phyloP scores from a whole-genome alignment of 139 green algal genomes.

The Ostreobium quekettii region DNA sequence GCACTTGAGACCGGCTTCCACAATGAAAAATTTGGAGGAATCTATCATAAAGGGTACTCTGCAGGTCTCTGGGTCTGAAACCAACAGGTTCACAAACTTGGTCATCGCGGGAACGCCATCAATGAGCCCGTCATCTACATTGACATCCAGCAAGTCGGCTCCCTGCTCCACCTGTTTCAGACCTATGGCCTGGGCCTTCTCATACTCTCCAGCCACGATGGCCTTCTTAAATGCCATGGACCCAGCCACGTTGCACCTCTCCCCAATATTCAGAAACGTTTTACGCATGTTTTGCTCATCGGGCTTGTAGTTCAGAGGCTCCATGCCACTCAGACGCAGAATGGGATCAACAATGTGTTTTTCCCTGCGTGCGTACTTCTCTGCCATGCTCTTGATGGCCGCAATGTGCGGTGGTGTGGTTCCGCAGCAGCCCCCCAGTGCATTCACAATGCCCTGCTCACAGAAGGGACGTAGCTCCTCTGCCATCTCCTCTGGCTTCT shows the following conservation, averaged over 20 bases:
- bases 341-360: constrained; percentile 46
- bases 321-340: constrained; percentile 86
- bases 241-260: constrained; percentile 97
- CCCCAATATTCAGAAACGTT: constrained; percentile 92
- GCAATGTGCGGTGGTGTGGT: constrained; percentile 84
- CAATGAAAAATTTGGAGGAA: constrained; percentile 92
- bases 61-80: constrained; percentile 88
- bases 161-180: constrained; percentile 80
- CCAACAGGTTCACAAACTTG: constrained; percentile 92
- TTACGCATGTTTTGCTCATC: constrained; percentile 58
- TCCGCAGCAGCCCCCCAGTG: constrained; percentile 93
- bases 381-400: constrained; percentile 59
- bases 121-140: constrained; percentile 97
- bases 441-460: constrained; percentile 82
- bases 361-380: constrained; percentile 56
- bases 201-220: constrained; percentile 87
- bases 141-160: constrained; percentile 95
- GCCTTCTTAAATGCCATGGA: constrained; percentile 95
- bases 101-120: constrained; percentile 92
- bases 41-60: constrained; percentile 98
- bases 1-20: constrained; percentile 96
- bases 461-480: constrained; percentile 90
- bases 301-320: constrained; percentile 89
- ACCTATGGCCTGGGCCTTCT: constrained; percentile 88
- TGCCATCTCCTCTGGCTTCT: constrained; percentile 87